These are phyloP conservation scores for Candida sp. DNA, from an alignment of 1,139 yeast genomes.

Conservation along the genomic window DNA sequence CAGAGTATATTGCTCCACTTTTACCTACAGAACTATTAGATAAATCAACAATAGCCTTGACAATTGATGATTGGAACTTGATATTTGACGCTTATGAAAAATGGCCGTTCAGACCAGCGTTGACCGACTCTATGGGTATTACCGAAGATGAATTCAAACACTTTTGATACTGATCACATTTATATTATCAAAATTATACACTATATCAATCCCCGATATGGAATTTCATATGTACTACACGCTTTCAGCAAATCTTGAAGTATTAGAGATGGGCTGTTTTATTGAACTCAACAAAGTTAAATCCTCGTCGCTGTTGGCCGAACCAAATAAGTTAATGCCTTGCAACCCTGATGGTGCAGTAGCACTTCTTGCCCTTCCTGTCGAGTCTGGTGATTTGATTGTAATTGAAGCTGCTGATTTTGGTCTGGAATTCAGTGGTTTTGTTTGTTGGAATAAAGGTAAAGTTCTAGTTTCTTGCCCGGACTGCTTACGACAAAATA, in stretches of 20 bases:
- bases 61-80: conserved; percentile 48
- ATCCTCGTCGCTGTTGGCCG: not conserved
- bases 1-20: conserved; percentile 44
- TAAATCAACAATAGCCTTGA: conserved; percentile 47
- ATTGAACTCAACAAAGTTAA: not conserved
- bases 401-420: not conserved
- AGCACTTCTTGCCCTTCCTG: not conserved
- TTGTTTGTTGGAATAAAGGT: not conserved
- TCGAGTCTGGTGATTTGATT: not conserved
- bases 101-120: conserved; percentile 87
- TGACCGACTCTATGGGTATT: conserved; percentile 12
- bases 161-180: conserved; percentile 5
- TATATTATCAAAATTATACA: not conserved
- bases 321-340: not conserved
- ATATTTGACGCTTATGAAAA: conserved; percentile 51
- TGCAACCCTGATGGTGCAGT: not conserved
- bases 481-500: not conserved
- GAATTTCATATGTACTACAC: not conserved
- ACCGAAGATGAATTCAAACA: conserved; percentile 16
- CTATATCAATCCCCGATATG: no score
- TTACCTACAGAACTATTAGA: conserved; percentile 36
- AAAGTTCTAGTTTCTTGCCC: not conserved
- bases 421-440: not conserved
- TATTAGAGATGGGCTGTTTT: not conserved
- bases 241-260: not conserved